Base-by-base conservation (phyloP, 192 early-diverging fungal genomes). In the Backusella mclennaniae region DNA sequence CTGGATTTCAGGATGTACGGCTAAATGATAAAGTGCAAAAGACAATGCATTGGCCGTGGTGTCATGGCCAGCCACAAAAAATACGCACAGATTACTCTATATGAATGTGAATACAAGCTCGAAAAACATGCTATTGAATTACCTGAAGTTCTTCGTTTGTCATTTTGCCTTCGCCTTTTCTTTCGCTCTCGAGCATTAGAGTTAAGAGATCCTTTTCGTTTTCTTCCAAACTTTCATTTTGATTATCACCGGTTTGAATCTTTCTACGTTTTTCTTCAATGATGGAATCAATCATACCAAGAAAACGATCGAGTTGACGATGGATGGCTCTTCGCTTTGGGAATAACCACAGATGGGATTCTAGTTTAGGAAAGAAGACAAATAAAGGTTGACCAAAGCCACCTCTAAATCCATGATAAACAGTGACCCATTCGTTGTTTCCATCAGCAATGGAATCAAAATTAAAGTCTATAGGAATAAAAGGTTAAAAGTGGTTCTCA, bases 31-130 rank as follows among this genome's bases (percentile, higher is more conserved):
- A 35, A 89, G 74, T 35, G 84, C 42, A 66, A 81, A 81, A 7
- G 87, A 78, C 41, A 91, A 78, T 46, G 88, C 80, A 66, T 86
- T 87, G 31, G 89, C 87, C 3, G 87, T 90, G 39, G 86, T 90
- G 66, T 90, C 88, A 44, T 88, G 84, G 63, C 87, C 89, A 29
- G 88, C 89, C 35, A 89, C 76, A 41, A 88, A 89, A 77, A 90
- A 89, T 56, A 87, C 77, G 53, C 75, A 76, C 0, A 76, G 46
- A 21, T 76, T 76, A 35, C 75, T 68, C 75, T 76, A 44, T 39
- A 23, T 15, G 29, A 23, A 75, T 17, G 31, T 29, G 42, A 14
- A 67, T 19, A 39, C 11, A 2, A 29, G 17, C 6, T 49, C 17
- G 19, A 19, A 68, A 19, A n/a, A 19, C 14, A 66, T 29, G 12